A percentile compares a stretch with the other conserved stretches of the same genome.
These are phyloP conservation scores for Sordaria brevicollis DNA, from an alignment of 495 filamentous ascomycete species.

Conservation along the genomic window DNA sequence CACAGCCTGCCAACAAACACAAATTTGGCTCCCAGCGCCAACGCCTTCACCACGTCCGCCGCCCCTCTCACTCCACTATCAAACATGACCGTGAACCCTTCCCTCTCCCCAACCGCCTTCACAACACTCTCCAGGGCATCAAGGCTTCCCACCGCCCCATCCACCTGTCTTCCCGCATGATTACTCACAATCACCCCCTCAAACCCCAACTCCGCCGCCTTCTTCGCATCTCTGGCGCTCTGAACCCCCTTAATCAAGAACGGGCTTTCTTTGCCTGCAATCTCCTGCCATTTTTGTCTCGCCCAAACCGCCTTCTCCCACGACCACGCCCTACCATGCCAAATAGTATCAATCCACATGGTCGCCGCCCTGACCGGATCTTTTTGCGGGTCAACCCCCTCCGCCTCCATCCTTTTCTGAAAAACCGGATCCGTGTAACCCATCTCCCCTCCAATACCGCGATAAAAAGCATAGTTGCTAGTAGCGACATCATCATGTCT, in stretches of 20 bases:
- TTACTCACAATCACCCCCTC: slow-evolving; percentile 31
- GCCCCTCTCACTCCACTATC: slow-evolving; percentile 41
- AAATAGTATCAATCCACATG: slow-evolving; percentile 41
- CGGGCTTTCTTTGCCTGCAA: slow-evolving; percentile 32
- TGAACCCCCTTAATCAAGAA: slow-evolving; percentile 40
- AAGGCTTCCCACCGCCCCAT: slow-evolving; percentile 33
- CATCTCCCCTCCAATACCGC: slow-evolving; percentile 31
- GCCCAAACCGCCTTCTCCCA: slow-evolving; percentile 51
- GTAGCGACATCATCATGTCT: slow-evolving; percentile 55
- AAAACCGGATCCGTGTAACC: slow-evolving; percentile 56
- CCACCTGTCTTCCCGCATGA: slow-evolving; percentile 35
- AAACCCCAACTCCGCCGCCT: slow-evolving; percentile 21
- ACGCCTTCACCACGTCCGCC: slow-evolving; percentile 38
- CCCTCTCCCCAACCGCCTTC: slow-evolving; percentile 33
- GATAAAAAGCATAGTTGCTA: slow-evolving; percentile 46
- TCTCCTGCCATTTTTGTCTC: slow-evolving; percentile 39
- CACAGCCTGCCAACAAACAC: slow-evolving; percentile 41
- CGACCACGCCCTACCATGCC: slow-evolving; percentile 38
- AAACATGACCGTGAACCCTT: slow-evolving; percentile 33
- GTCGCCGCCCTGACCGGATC: slow-evolving; percentile 11
- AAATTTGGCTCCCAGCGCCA: slow-evolving; percentile 43
- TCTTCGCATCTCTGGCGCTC: slow-evolving; percentile 23
- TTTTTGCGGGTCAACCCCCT: slow-evolving; percentile 17
- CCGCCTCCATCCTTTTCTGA: slow-evolving; percentile 26
- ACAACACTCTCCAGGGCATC: slow-evolving; percentile 37